Conservation (phyloP, 805 yeast genomes). For the Zygoascus flipseniorum region DNA sequence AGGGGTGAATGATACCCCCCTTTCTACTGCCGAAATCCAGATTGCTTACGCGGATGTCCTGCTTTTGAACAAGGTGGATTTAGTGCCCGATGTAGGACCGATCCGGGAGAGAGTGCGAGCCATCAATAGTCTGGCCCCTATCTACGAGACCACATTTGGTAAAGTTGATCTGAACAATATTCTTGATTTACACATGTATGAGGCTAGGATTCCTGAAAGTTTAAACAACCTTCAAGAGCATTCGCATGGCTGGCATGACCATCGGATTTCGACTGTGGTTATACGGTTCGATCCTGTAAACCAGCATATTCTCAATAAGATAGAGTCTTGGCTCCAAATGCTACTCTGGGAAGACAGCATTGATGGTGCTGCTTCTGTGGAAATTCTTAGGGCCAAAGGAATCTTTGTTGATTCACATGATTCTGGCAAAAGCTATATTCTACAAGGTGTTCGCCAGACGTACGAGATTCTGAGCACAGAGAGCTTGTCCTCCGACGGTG, state of each 20-base stretch:
- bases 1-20: conserved; percentile 12
- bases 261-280: conserved; percentile 43
- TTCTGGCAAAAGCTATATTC: conserved; percentile 40
- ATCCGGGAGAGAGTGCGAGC: conserved; percentile 35
- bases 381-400: conserved; percentile 81
- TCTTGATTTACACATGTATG: conserved; percentile 76
- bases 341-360: conserved; percentile 65
- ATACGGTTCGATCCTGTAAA: conserved; percentile 38
- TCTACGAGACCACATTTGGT: conserved; percentile 65
- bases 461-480: conserved; percentile 55
- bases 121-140: conserved; percentile 64
- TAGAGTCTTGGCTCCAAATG: conserved; percentile 60
- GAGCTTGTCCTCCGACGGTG: conserved; percentile 13
- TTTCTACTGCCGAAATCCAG: conserved; percentile 80
- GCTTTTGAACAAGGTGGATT: conserved; percentile 72
- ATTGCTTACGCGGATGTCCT: conserved; percentile 83
- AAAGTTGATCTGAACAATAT: conserved; percentile 57
- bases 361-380: conserved; percentile 37
- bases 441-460: conserved; percentile 91
- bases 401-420: conserved; percentile 38
- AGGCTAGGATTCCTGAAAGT: conserved; percentile 22
- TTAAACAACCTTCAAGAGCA: conserved; percentile 10
- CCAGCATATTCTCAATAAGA: conserved; percentile 32
- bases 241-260: conserved; percentile 23
- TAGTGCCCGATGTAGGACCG: conserved; percentile 25